These are phyloP conservation scores for Erodium texanum DNA, from an alignment of 441 rosid genomes.

Conservation along the genomic window DNA sequence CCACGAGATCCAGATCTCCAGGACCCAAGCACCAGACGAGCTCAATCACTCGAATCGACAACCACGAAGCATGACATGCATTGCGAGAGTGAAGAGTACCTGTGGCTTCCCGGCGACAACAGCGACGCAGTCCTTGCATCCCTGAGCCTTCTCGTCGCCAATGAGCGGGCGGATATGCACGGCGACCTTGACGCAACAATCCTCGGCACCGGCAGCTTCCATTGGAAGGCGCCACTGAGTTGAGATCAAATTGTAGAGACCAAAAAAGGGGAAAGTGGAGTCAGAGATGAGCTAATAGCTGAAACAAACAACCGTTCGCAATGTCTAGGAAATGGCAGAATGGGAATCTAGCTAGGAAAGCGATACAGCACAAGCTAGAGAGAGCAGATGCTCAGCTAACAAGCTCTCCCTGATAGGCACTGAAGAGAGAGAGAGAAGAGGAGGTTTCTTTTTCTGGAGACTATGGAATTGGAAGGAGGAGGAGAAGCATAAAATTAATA, in stretches of 20 bases:
- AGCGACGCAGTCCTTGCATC: slow-evolving; percentile 91
- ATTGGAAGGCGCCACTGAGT: slow-evolving; percentile 28
- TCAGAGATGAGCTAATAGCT: background rate
- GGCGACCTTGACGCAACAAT: slow-evolving; percentile 92
- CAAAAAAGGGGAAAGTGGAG: background rate
- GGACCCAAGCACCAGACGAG: background rate
- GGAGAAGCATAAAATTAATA: background rate
- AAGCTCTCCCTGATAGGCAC: background rate
- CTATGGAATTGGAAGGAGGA: background rate
- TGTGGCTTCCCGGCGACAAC: slow-evolving; percentile 85
- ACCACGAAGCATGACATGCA: no score
- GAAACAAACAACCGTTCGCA: slow-evolving; percentile 32
- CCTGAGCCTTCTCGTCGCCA: slow-evolving; percentile 80
- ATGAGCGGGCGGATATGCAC: slow-evolving; percentile 94
- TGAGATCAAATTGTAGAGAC: no score
- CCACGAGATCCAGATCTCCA: slow-evolving; percentile 3
- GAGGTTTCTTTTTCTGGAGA: background rate
- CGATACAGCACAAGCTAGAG: slow-evolving; percentile 25
- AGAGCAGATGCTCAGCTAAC: slow-evolving; percentile 17
- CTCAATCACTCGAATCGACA: background rate
- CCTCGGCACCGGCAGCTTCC: slow-evolving; percentile 60
- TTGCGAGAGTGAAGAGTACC: slow-evolving; percentile 38
- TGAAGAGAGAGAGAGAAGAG: slow-evolving; percentile 11
- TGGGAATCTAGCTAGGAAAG: slow-evolving; percentile 28
- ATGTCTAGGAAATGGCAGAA: slow-evolving; percentile 31